Evolutionary conservation across 2,329 filamentous ascomycete species (phyloP).

Genomic region (Fusarium dlaminii): DNA sequence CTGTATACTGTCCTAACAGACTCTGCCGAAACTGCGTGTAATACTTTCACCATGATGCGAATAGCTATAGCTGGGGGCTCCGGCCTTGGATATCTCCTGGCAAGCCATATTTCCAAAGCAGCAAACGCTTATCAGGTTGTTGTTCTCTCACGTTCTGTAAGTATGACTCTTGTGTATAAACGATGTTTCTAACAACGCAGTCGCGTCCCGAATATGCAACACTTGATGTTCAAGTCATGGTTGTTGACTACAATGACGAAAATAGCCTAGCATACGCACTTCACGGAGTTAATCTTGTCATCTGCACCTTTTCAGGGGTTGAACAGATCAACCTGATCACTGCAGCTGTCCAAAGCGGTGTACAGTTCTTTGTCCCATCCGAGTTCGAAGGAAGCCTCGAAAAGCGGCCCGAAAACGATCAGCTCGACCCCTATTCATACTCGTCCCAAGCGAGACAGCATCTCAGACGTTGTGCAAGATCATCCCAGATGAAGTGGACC

Average conservation of each 20-base stretch:
- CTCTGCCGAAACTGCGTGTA: neutral
- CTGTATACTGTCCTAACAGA: neutral
- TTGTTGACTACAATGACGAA: constrained; percentile 72
- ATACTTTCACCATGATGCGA: constrained; percentile 54
- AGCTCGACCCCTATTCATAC: constrained; percentile 67
- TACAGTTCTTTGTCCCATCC: constrained; percentile 76
- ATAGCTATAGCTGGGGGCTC: constrained; percentile 59
- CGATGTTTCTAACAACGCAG: constrained; percentile 49
- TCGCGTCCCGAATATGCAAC: constrained; percentile 62
- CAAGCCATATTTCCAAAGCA: constrained; percentile 65
- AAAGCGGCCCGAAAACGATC: constrained; percentile 63
- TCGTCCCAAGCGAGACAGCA: constrained; percentile 62
- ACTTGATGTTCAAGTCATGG: constrained; percentile 71
- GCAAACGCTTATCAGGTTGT: constrained; percentile 72
- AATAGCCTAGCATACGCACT: constrained; percentile 70
- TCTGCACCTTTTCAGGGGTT: constrained; percentile 75
- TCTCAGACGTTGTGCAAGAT: constrained; percentile 62
- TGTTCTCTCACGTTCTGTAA: constrained; percentile 68
- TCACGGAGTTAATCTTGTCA: constrained; percentile 77
- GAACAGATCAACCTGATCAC: constrained; percentile 77
- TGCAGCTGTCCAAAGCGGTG: constrained; percentile 71
- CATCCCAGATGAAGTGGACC: constrained; percentile 68
- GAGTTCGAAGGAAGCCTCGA: constrained; percentile 76
- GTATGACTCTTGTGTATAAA: neutral
- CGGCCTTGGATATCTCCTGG: constrained; percentile 56